phyloP scores from a whole-genome alignment of 345 rosid species.

The Brassica incana region DNA sequence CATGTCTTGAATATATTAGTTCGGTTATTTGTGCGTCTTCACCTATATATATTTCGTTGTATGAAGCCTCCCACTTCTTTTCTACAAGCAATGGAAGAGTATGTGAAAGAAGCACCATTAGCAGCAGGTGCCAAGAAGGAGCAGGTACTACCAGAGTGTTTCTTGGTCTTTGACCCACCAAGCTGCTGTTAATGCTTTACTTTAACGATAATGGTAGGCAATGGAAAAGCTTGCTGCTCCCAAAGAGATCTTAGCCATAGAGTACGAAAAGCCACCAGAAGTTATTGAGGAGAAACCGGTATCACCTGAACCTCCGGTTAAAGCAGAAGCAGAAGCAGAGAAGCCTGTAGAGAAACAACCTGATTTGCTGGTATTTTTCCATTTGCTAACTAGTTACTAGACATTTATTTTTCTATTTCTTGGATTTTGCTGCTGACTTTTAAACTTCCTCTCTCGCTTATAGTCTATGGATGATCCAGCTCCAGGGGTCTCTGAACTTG shows the following conservation, averaged over 20 bases:
- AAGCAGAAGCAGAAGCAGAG: constrained; percentile 46
- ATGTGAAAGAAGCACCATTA: constrained; percentile 82
- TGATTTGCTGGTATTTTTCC: constrained; percentile 68
- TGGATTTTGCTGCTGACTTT: not conserved
- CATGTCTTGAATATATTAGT: not conserved
- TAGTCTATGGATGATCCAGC: constrained; percentile 77
- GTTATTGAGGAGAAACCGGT: constrained; percentile 53
- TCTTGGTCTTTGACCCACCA: not conserved
- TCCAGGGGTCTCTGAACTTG: constrained; percentile 67
- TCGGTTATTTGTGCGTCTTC: constrained; percentile 9
- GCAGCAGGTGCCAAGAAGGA: constrained; percentile 58
- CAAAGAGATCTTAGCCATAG: constrained; percentile 79
- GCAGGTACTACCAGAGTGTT: constrained; percentile 59
- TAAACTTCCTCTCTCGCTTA: not conserved
- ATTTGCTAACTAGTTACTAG: not conserved
- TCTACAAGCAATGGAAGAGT: constrained; percentile 98
- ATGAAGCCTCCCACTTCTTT: constrained; percentile 86
- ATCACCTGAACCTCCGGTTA: constrained; percentile 57
- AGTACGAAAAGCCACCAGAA: constrained; percentile 56
- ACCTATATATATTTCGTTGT: constrained; percentile 11
- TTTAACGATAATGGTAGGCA: constrained; percentile 27
- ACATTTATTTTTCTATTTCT: not conserved
- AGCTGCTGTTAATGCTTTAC: not conserved
- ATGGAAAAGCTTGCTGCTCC: constrained; percentile 61
- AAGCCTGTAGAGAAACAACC: constrained; percentile 63